phyloP scores from a whole-genome alignment of 306 rosid species.

The Sindora glabra region DNA sequence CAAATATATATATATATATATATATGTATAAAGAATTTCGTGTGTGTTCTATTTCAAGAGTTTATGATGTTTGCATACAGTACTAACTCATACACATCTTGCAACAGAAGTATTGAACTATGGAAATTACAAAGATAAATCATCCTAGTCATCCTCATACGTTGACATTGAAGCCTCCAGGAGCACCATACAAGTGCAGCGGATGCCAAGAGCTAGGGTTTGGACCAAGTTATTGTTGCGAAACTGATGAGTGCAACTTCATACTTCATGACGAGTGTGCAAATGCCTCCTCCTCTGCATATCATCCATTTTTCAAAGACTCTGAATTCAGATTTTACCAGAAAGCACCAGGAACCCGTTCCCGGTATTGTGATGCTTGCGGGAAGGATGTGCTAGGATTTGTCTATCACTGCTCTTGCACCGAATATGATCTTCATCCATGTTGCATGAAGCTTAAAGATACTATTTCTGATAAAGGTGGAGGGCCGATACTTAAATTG shows the following conservation, averaged over 20 bases:
- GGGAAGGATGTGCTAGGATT: slow-evolving; percentile 42
- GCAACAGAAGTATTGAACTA: not conserved
- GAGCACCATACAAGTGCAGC: slow-evolving; percentile 27
- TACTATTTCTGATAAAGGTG: slow-evolving; percentile 15
- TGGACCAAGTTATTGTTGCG: slow-evolving; percentile 25
- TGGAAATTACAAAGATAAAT: not conserved
- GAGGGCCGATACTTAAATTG: not conserved
- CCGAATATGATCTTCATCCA: slow-evolving; percentile 29
- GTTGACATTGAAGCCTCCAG: slow-evolving; percentile 1
- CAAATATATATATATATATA: no score
- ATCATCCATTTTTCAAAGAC: slow-evolving; percentile 14
- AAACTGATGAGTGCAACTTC: slow-evolving; percentile 7
- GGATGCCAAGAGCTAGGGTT: slow-evolving; percentile 41
- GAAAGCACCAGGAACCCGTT: not conserved
- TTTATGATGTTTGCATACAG: no score
- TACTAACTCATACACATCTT: no score
- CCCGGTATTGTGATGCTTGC: slow-evolving; percentile 33
- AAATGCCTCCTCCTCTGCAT: not conserved
- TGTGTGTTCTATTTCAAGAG: no score
- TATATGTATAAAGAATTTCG: no score
- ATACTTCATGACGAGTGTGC: slow-evolving; percentile 37
- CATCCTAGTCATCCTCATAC: slow-evolving; percentile 26
- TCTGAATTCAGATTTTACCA: slow-evolving; percentile 11
- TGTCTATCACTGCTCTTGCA: slow-evolving; percentile 22
- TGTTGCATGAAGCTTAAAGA: slow-evolving; percentile 24